These are phyloP conservation scores for Ogataea salicorniae DNA, from an alignment of 805 yeast genomes.

Conservation along the genomic window DNA sequence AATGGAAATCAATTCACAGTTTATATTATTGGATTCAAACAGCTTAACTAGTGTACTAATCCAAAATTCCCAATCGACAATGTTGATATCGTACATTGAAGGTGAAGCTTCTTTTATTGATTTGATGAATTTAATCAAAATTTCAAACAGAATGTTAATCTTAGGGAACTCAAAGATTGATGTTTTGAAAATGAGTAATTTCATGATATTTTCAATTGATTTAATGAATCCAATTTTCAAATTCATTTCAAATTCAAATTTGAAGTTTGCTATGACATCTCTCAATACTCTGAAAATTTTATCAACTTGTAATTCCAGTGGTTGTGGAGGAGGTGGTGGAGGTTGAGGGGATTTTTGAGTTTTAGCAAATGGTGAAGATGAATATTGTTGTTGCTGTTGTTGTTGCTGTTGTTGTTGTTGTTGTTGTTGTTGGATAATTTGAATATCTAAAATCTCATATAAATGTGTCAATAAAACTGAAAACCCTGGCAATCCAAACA, in stretches of 20 bases:
- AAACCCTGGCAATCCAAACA: constrained; percentile 40
- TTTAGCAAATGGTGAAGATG: not conserved
- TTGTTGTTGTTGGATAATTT: constrained; percentile 14
- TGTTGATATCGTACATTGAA: constrained; percentile 7
- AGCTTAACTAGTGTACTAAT: constrained; percentile 50
- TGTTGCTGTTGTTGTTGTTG: constrained; percentile 5
- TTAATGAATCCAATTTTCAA: constrained; percentile 18
- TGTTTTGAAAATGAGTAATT: constrained; percentile 21
- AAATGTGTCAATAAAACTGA: constrained; percentile 41
- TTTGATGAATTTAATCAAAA: constrained; percentile 21
- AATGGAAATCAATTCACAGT: constrained; percentile 56
- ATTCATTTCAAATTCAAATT: constrained; percentile 26
- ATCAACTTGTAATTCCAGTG: constrained; percentile 22
- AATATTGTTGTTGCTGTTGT: not conserved
- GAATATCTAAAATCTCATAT: constrained; percentile 33
- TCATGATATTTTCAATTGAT: constrained; percentile 20
- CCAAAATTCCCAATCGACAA: constrained; percentile 77
- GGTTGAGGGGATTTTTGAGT: not conserved
- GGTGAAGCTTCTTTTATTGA: constrained; percentile 12
- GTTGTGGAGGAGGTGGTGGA: constrained; percentile 7
- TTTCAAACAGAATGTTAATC: constrained; percentile 21
- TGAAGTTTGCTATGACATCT: constrained; percentile 30
- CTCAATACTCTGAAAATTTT: constrained; percentile 32
- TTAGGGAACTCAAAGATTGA: constrained; percentile 19
- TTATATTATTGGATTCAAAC: constrained; percentile 59